A percentile compares a stretch with the other conserved stretches of the same genome.
phyloP scores from a whole-genome alignment of 495 filamentous ascomycete species.

The Penicillium antarcticum region DNA sequence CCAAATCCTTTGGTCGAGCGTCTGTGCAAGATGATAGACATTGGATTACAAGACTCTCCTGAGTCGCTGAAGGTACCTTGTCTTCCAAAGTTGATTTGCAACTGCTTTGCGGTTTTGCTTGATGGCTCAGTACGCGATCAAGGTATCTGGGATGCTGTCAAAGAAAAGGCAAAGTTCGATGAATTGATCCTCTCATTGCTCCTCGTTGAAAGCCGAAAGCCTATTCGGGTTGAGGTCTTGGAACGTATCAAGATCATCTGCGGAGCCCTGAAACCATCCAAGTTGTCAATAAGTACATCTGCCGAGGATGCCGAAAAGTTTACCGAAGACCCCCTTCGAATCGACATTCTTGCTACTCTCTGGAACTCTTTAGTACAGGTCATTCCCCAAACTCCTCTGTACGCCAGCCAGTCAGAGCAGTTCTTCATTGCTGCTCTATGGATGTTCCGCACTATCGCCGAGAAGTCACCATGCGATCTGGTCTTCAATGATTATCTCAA shows the following conservation, averaged over 20 bases:
- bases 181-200: conserved; percentile 35
- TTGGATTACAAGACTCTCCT: conserved; percentile 14
- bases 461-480: conserved; percentile 45
- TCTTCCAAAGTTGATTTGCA: conserved; percentile 41
- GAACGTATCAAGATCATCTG: conserved; percentile 36
- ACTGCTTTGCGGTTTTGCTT: conserved; percentile 60
- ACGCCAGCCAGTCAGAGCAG: conserved; percentile 48
- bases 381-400: conserved; percentile 43
- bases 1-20: conserved; percentile 23
- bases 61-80: conserved; percentile 5
- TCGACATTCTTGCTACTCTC: conserved; percentile 45
- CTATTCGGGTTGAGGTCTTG: conserved; percentile 33
- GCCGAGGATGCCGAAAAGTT: background rate
- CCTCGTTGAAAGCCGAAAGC: conserved; percentile 29
- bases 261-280: conserved; percentile 23
- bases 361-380: conserved; percentile 51
- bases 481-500: conserved; percentile 49
- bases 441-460: conserved; percentile 54
- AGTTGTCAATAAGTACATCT: conserved; percentile 19
- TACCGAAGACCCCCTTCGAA: conserved; percentile 23
- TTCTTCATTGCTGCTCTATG: conserved; percentile 52
- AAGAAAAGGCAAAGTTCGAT: conserved; percentile 39
- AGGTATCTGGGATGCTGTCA: conserved; percentile 58
- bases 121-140: conserved; percentile 60
- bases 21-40: conserved; percentile 30